Evolutionary conservation across 306 rosid species (phyloP).

Genomic region (Erythrophleum fordii): DNA sequence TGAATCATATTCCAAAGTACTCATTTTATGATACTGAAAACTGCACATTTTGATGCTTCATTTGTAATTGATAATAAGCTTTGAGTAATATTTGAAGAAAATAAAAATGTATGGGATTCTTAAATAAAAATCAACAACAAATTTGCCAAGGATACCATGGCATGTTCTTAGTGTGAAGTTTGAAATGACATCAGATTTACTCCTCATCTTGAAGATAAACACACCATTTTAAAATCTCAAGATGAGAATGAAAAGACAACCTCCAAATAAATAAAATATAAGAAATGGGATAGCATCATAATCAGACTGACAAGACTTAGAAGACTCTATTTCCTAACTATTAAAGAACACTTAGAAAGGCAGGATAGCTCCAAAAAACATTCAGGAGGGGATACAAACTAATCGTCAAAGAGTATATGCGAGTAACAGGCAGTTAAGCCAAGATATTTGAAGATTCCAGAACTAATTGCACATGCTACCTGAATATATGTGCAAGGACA

Average conservation of each 20-base stretch:
- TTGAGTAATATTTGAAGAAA: not conserved
- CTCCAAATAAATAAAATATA: not conserved
- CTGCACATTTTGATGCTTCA: not conserved
- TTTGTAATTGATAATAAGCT: not conserved
- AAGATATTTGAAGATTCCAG: conserved; percentile 11
- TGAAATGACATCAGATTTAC: not conserved
- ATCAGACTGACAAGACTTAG: conserved; percentile 3
- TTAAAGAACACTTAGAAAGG: not conserved
- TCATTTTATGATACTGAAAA: not conserved
- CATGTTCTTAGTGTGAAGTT: not conserved
- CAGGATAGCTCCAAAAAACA: not conserved
- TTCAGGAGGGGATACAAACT: not conserved
- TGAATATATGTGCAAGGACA: conserved; percentile 94
- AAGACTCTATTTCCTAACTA: not conserved
- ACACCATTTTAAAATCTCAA: not conserved
- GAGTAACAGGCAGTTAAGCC: conserved; percentile 26
- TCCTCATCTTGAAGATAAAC: not conserved
- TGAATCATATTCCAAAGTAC: not conserved
- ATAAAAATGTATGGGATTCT: not conserved
- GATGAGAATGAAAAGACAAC: not conserved
- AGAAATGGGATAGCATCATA: conserved; percentile 3
- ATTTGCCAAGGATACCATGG: not conserved
- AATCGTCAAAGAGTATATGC: conserved; percentile 1
- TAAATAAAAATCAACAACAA: not conserved
- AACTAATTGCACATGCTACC: conserved; percentile 51